Evolutionary conservation across 2,329 filamentous ascomycete species (phyloP), one percentile per base, ranked within the genome.

Genomic region (Ceratocystiopsis brevicomis): DNA sequence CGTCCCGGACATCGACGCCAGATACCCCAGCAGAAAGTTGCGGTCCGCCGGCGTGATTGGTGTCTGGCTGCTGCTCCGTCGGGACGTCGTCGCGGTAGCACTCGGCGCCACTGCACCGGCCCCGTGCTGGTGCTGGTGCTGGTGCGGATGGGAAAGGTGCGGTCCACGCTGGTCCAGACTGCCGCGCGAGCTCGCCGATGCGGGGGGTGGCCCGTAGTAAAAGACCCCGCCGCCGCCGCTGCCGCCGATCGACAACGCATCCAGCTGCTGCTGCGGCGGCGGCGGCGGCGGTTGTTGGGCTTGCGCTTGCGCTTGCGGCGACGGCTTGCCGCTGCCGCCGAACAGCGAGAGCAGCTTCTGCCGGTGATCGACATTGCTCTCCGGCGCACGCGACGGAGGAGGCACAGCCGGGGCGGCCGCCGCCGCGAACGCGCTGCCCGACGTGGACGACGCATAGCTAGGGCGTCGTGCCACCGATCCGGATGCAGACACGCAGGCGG

Each of bases 21-120:
- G 61, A 55, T 85, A 90, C 11, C 73, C 78, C 42, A 90, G 65
- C 54, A 92, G 61, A 53, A 90, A 90, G 15, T 68, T 77, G 54
- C 81, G 78, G 51, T 90, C 78, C 0, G 74, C 78, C 0, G 81
- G 72, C 4, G 78, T 80, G 38, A 76, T 74, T 13, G 71, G 64
- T 32, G 66, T 65, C 53, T 69, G 63, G 48, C 66, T 71, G 16
- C 63, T 64, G 12, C 67, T 44, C 18, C 47, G 34, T n/a, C 37
- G 3, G 12, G 14, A 30, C 6, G 25, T 30, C 6, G 25, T 8
- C 25, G 25, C 8, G 5, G 25, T 30, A 4, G 4, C 21, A 8
- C 4, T 21, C 21, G 21, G 21, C 21, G 21, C 21, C 21, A 8
- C 21, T 8, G 21, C 21, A 21, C 21, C 21, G 21, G 21, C 8